Conservation (phyloP, 306 rosid species). For the Erythrophleum fordii region DNA sequence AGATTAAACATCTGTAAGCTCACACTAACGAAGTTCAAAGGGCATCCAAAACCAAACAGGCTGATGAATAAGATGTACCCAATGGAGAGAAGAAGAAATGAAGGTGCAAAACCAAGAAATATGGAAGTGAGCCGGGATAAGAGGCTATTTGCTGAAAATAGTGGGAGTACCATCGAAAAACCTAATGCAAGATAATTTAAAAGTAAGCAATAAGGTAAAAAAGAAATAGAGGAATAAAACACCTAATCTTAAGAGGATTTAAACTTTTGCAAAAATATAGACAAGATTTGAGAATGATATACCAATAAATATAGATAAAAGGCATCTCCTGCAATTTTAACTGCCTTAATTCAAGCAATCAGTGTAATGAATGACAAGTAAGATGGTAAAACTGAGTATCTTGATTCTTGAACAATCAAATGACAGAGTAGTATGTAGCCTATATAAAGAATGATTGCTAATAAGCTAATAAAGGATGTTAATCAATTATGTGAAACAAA, state of each 20-base stretch:
- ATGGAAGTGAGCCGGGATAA: slow-evolving; percentile 83
- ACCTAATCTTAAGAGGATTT: neutral
- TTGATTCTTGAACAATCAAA: slow-evolving; percentile 16
- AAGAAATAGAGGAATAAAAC: neutral
- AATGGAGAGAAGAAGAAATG: slow-evolving; percentile 90
- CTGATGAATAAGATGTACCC: slow-evolving; percentile 60
- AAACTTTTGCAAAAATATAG: neutral
- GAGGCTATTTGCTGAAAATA: slow-evolving; percentile 76
- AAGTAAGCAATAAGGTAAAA: slow-evolving; percentile 1
- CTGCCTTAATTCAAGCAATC: neutral
- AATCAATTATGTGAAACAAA: slow-evolving; percentile 24
- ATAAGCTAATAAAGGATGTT: slow-evolving; percentile 23
- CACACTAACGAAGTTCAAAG: slow-evolving; percentile 9
- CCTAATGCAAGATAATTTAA: slow-evolving; percentile 50
- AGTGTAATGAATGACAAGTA: neutral
- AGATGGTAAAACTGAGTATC: neutral
- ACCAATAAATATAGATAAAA: neutral
- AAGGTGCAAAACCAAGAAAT: slow-evolving; percentile 89
- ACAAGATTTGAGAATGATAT: neutral
- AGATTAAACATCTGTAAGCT: neutral
- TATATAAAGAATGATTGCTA: neutral
- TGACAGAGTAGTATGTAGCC: neutral
- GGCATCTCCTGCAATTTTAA: neutral
- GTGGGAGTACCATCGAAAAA: slow-evolving; percentile 76
- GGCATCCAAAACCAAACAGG: slow-evolving; percentile 22